Evolutionary conservation across 1,139 yeast species (phyloP), one percentile per base, ranked within the genome.

Genomic region (Kurtzmaniella quercitrusa): DNA sequence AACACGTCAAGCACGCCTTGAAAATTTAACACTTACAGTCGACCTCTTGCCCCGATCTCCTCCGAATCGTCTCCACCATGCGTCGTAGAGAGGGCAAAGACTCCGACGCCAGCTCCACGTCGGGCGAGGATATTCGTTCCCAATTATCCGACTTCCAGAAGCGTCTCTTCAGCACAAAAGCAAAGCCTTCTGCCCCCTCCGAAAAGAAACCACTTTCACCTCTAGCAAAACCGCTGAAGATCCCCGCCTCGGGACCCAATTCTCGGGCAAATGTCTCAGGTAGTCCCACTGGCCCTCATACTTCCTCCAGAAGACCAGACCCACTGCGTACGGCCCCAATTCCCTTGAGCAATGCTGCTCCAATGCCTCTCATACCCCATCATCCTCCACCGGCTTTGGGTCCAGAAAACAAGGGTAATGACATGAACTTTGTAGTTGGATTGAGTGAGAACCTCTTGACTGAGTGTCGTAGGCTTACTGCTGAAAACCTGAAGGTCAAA

Each of bases 341-440:
- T 19, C 10, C 38, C 16, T 19, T 14, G 12, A 17, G 38, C 6
- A 12, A 11, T 9, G n/a, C 38, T 2, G 51, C 18, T 51, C 53
- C 47, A 29, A 44, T 46, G 25, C 59, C 60, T 16, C 38, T 55
- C 31, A 41, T 59, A 11, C 55, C 64, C 2, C 59, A 54, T 6
- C 36, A 31, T 15, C 58, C 65, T 3, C 50, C 69, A 1, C 68
- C 73, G 5, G 57, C 63, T 3, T 54, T 70, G 46, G 74, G 74
- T 2, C 76, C 75, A 1, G 78, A 73, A 50, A 58, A 73, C 5
- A 70, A 73, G 48, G 78, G 77, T 23, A 79, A 81, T 53, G 93
- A 88, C 51, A 80, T 87, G 68, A 81, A 83, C 53, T 89, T 89
- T 60, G 88, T 87, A 4, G 85, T 90, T 44, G 94, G 89, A 1